These are phyloP conservation scores for Botrytis fabae DNA, from an alignment of 2,329 filamentous ascomycete genomes.

Conservation along the genomic window DNA sequence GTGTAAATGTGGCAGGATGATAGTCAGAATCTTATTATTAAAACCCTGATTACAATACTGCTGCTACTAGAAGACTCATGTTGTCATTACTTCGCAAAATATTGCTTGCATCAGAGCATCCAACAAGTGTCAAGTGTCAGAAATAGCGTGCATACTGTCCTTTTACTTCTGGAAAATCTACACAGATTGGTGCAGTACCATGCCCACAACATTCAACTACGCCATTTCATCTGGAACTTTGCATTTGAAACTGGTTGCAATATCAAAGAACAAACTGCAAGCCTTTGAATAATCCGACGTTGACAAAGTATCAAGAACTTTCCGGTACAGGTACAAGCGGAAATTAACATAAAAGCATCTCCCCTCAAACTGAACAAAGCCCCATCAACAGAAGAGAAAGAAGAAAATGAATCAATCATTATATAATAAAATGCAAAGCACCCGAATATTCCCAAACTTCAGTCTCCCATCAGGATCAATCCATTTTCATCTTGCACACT, in stretches of 20 bases:
- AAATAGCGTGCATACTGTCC: too few species aligned
- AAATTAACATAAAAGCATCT: not conserved
- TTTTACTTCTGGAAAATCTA: not conserved
- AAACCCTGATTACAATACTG: not conserved
- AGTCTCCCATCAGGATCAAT: not conserved
- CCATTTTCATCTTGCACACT: not conserved
- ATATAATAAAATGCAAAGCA: not conserved
- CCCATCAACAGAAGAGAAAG: not conserved
- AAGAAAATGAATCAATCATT: not conserved
- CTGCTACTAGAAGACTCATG: accelerated
- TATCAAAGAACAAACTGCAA: too few species aligned
- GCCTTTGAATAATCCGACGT: too few species aligned
- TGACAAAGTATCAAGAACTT: too few species aligned
- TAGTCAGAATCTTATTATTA: too few species aligned
- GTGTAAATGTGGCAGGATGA: not conserved
- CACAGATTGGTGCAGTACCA: not conserved
- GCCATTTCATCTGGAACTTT: too few species aligned
- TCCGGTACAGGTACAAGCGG: not conserved
- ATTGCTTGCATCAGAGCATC: not conserved
- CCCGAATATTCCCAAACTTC: not conserved
- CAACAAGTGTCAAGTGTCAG: not conserved
- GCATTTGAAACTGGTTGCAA: too few species aligned
- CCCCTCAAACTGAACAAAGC: not conserved
- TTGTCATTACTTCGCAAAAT: not conserved
- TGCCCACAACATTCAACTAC: too few species aligned